These are phyloP conservation scores for Lithospermum erythrorhizon DNA, from an alignment of 257 asterid species.

Conservation along the genomic window DNA sequence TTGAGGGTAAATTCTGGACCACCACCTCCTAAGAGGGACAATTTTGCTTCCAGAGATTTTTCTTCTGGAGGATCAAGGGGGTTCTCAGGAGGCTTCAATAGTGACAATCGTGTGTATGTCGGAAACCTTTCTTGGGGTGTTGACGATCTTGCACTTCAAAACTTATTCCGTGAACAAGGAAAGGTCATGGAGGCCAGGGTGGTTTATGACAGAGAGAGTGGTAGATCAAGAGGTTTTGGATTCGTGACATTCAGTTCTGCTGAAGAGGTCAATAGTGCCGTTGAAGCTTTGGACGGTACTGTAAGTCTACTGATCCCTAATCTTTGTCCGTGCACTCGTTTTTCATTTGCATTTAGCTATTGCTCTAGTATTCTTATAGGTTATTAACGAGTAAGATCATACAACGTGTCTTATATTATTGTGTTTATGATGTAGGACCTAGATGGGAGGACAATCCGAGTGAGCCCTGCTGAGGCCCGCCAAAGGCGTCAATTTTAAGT, in stretches of 20 bases:
- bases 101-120: constrained; percentile 46
- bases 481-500: constrained; percentile 39
- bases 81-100: not conserved
- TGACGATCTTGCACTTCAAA: constrained; percentile 55
- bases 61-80: constrained; percentile 28
- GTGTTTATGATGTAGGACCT: constrained; percentile 36
- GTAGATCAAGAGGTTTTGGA: constrained; percentile 88
- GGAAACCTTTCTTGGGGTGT: constrained; percentile 92
- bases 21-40: constrained; percentile 45
- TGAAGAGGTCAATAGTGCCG: constrained; percentile 59
- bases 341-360: not conserved
- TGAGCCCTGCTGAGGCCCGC: constrained; percentile 54
- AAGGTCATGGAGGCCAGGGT: constrained; percentile 74
- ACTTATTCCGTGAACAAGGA: constrained; percentile 66
- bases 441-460: constrained; percentile 57
- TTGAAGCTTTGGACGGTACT: constrained; percentile 49
- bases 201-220: constrained; percentile 77
- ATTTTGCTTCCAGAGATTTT: constrained; percentile 24
- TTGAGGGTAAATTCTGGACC: constrained; percentile 81
- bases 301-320: constrained; percentile 27
- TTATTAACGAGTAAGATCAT: not conserved
- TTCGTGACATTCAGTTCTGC: constrained; percentile 60
- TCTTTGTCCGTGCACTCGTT: not conserved
- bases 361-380: not conserved
- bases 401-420: not conserved